Conservation (phyloP, 2,329 filamentous ascomycete genomes). For the Aspergillus puulaauensis region DNA sequence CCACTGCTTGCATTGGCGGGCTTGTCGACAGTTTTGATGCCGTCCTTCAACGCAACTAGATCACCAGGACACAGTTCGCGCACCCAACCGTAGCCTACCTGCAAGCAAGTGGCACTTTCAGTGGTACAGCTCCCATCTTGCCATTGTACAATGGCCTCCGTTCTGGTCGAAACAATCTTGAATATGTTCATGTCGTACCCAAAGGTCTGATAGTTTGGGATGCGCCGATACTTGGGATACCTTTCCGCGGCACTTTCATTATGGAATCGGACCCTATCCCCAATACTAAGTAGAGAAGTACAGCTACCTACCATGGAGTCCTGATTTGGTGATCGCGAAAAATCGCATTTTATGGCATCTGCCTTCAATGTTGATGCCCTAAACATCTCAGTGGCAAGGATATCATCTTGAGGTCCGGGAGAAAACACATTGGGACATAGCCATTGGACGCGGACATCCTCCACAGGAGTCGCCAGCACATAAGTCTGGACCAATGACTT, state of each 20-base stretch:
- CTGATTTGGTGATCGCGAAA: constrained; percentile 17
- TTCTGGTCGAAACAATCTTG: constrained; percentile 50
- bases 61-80: constrained; percentile 61
- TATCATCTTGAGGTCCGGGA: constrained; percentile 19
- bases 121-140: constrained; percentile 55
- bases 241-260: constrained; percentile 54
- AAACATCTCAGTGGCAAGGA: constrained; percentile 13
- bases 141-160: constrained; percentile 57
- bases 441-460: constrained; percentile 53
- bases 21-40: constrained; percentile 20
- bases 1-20: not conserved
- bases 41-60: constrained; percentile 51
- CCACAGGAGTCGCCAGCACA: constrained; percentile 51
- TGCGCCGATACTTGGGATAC: constrained; percentile 49
- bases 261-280: constrained; percentile 56
- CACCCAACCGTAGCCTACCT: constrained; percentile 33
- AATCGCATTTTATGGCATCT: constrained; percentile 24
- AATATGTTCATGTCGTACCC: constrained; percentile 62
- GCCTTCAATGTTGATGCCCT: constrained; percentile 20
- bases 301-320: constrained; percentile 5
- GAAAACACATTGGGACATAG: constrained; percentile 43
- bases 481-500: constrained; percentile 53
- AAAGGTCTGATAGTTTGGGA: constrained; percentile 48
- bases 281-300: constrained; percentile 41
- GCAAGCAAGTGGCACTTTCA: constrained; percentile 46